A percentile compares a stretch with the other conserved stretches of the same genome.
phyloP scores from a whole-genome alignment of 257 asterid species.

The Rhazya stricta region DNA sequence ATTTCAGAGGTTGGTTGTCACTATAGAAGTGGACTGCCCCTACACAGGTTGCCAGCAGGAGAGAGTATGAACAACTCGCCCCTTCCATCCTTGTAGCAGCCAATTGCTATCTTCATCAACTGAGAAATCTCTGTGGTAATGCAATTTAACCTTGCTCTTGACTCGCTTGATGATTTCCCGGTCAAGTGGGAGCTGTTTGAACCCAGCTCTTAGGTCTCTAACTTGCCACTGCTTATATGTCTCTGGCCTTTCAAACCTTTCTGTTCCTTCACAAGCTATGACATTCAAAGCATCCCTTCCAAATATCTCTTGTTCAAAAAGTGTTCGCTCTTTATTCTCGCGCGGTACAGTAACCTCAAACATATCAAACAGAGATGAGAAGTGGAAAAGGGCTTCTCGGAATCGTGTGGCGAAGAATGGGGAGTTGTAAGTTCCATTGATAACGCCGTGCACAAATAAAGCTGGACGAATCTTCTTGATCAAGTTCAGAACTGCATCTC shows the following conservation, averaged over 20 bases:
- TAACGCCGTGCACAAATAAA: constrained; percentile 27
- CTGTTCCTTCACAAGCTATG: constrained; percentile 39
- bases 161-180: constrained; percentile 25
- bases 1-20: neutral
- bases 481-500: constrained; percentile 32
- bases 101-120: constrained; percentile 21
- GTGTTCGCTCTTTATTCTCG: constrained; percentile 24
- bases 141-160: neutral
- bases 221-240: constrained; percentile 41
- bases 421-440: constrained; percentile 34
- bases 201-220: constrained; percentile 35
- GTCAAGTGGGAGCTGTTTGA: constrained; percentile 33
- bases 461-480: constrained; percentile 32
- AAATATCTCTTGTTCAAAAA: constrained; percentile 25
- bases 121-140: constrained; percentile 21
- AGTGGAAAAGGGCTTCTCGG: constrained; percentile 39
- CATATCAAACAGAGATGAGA: constrained; percentile 31
- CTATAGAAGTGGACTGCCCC: neutral
- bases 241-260: constrained; percentile 40
- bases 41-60: constrained; percentile 27
- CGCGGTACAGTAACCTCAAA: constrained; percentile 26
- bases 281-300: constrained; percentile 39
- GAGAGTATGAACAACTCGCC: constrained; percentile 9
- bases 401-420: constrained; percentile 36
- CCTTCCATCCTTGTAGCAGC: constrained; percentile 30